Evolutionary conservation across 1,284 basidiomycete genomes (phyloP), one percentile per base, ranked within the genome.

Genomic region (Fomitiporia mediterranea): DNA sequence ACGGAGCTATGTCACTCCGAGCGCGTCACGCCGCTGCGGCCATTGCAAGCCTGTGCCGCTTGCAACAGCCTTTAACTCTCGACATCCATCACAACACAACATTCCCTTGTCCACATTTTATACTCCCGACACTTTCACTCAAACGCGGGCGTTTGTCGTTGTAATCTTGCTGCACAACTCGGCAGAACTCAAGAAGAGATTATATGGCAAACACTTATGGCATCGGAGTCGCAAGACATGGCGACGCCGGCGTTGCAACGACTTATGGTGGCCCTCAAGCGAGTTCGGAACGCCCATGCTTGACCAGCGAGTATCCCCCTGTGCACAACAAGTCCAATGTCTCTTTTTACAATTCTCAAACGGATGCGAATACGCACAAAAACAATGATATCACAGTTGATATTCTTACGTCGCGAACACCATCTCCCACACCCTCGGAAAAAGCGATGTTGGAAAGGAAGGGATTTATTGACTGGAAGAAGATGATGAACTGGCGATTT

Each of bases 381-480:
- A 46, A 59, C 35, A 51, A 39, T 27, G 54, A 56, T 27, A 39
- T 49, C 39, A 30, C 38, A 1, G 77, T 77, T 37, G 48, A 35
- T n/a, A 62, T 65, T 35, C 56, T 62, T 17, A 58, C 68, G n/a
- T 60, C 61, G n/a, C 63, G 73, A 19, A 75, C 73, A 1, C 73
- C 73, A 4, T 74, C 72, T 53, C 73, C 73, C 7, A 74, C 73
- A 1, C 73, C 73, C 2, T 71, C 69, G 51, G 73, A 75, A 62
- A 62, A 60, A 1, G 68, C 63, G 46, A 68, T 68, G 63, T 68
- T 75, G 53, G 58, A 63, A 23, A 69, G 69, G 55, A 62, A 65
- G 25, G 68, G 73, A 11, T 52, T 78, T 51, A 64, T 80, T 54
- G 71, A 80, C 64, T 79, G 73, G 74, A 67, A 73, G 52, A 70